Percentiles rank a stretch among this genome's conserved stretches.
These are phyloP conservation scores for Phlebiopsis gigantea DNA, from an alignment of 768 basidiomycete genomes.

Conservation along the genomic window DNA sequence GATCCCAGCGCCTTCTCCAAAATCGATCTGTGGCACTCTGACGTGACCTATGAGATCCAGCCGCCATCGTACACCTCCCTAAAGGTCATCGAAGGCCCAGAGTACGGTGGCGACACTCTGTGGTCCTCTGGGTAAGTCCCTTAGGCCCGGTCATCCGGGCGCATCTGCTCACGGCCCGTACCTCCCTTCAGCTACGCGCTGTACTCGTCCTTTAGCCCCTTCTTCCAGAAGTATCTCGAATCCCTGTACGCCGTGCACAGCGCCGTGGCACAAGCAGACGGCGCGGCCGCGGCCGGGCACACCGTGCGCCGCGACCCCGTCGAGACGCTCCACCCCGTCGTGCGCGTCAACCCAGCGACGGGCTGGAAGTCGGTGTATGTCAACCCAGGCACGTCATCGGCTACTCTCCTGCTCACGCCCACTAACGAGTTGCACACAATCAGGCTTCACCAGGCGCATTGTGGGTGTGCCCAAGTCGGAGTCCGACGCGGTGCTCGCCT, in stretches of 20 bases:
- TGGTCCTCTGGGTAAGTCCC: conserved; percentile 69
- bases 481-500: conserved; percentile 65
- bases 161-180: not conserved
- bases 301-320: conserved; percentile 65
- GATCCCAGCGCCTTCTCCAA: conserved; percentile 64
- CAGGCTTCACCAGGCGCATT: conserved; percentile 77
- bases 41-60: conserved; percentile 78
- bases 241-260: conserved; percentile 71
- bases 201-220: conserved; percentile 77
- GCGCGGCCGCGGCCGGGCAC: conserved; percentile 61
- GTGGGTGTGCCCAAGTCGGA: conserved; percentile 77
- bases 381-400: conserved; percentile 51
- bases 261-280: conserved; percentile 72
- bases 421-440: not conserved
- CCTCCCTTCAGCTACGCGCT: conserved; percentile 55
- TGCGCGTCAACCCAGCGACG: conserved; percentile 80
- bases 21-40: conserved; percentile 77
- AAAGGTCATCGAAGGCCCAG: conserved; percentile 65
- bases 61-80: conserved; percentile 79
- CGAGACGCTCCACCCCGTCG: conserved; percentile 73
- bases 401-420: not conserved
- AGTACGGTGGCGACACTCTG: conserved; percentile 72
- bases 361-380: conserved; percentile 83
- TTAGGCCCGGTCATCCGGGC: not conserved
- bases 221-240: conserved; percentile 73